Evolutionary conservation across 805 yeast species (phyloP), one percentile per base, ranked within the genome.

Genomic region (Nakazawaea laoshanensis): DNA sequence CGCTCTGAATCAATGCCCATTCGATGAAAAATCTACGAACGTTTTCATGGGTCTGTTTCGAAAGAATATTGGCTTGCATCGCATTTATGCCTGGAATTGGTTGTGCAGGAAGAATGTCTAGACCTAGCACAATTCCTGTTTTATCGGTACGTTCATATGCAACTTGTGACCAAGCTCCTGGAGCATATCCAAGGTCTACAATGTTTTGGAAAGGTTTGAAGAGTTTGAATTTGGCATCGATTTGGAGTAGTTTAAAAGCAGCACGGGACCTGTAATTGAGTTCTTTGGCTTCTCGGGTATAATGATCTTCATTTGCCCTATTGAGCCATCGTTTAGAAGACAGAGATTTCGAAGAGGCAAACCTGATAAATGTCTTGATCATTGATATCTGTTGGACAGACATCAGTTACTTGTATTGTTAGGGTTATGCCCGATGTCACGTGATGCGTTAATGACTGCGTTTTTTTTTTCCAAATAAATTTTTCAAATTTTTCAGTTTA

Each of bases 91-190:
- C 96, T 3, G 50, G 47, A 0, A 96, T 95, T 0, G 96, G 96
- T 12, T 68, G 65, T 33, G 77, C 71, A 6, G 84, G 80, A 14
- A 89, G 62, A 21, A 92, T 64, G 55, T 92, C 96, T 8, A 87
- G 83, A 4, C 96, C 96, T 9, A 86, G 49, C 3, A 86, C 73
- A 14, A 65, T 59, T 1, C 86, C 79, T 2, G 57, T 49, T 1
- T 67, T 65, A 13, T 53, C 47, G 2, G 75, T 65, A 35, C 69
- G 52, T 33, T 70, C 71, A 7, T 69, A 57, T 0, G 89, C 88
- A 1, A 85, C 88, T 50, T 86, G 95, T 7, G 89, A 73, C 96
- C 96, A 86, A 3, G 95, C 87, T 0, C 96, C 96, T 0, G 96
- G 96, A 0, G 95, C 94, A 52, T 76, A 87, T 0, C 96, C 95